Evolutionary conservation across 192 early-diverging fungal genomes (phyloP), one percentile per base, ranked within the genome.

Genomic region (Backusella tarrabulga): DNA sequence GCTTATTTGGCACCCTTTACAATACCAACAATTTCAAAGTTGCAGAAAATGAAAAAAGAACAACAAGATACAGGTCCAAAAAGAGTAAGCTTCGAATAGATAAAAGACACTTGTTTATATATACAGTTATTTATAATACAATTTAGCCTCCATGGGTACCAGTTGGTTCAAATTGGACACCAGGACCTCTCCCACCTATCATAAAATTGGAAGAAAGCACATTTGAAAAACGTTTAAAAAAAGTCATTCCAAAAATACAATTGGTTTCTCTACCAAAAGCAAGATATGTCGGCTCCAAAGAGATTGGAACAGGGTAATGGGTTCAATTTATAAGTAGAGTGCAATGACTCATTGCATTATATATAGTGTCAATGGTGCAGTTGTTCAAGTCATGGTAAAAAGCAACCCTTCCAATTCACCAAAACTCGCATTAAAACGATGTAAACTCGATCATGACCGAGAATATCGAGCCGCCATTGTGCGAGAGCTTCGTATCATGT

Each of bases 401-500:
- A 72, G 32, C 23, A 50, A 7, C 9, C 26, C 38, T 8, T 52
- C 15, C 21, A 42, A 44, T 41, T 9, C 40, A 14, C 12, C 21
- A 63, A 11, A 52, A 23, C 34, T 79, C 14, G 81, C 81, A 9
- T 68, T 83, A 34, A 83, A 83, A 52, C 68, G 81, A 74, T 79
- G 77, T 63, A 75, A 79, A 68, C 63, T 83, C 8, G 78, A 79
- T 21, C 34, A 72, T 19, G 81, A 83, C 71, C 75, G 72, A 29
- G 75, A 76, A 63, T 80, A 76, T 44, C 79, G 79, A 5, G 76
- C 76, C n/a, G 80, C 80, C 17, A 74, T 83, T 54, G 66, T 83
- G 21, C 74, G 81, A 35, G 81, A 83, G 44, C 56, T 83, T 23
- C 73, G 74, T 44, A 83, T 83, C 14, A 83, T 83, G 81, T 69